These are phyloP conservation scores for Pleurotus salmoneostramineus DNA, from an alignment of 768 basidiomycete genomes.

Conservation along the genomic window DNA sequence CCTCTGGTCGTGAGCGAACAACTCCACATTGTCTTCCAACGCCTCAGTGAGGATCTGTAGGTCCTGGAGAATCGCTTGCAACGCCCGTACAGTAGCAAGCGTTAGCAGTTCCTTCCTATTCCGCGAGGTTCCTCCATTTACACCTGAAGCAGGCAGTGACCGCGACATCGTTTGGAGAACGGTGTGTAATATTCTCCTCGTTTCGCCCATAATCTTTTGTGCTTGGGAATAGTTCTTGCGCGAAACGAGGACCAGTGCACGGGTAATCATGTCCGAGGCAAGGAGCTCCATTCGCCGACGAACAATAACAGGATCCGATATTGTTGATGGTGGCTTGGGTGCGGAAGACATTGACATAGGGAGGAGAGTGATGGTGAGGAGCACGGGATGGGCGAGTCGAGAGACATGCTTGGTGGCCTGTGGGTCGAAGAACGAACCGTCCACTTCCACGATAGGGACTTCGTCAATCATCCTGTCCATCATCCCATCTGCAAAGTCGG, in stretches of 20 bases:
- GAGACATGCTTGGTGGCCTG: conserved; percentile 79
- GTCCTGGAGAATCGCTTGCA: conserved; percentile 85
- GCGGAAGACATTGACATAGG: conserved; percentile 42
- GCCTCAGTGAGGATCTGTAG: conserved; percentile 85
- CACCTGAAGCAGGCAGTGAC: conserved; percentile 51
- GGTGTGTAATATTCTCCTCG: conserved; percentile 88
- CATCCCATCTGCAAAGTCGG: conserved; percentile 84
- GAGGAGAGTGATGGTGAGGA: conserved; percentile 91
- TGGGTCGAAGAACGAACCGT: conserved; percentile 94
- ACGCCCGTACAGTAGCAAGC: conserved; percentile 68
- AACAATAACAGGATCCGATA: conserved; percentile 85
- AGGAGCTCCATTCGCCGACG: conserved; percentile 95
- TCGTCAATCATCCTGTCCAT: conserved; percentile 98
- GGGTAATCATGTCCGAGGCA: conserved; percentile 95
- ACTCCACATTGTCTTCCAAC: conserved; percentile 83
- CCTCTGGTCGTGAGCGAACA: conserved; percentile 91
- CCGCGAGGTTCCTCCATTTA: conserved; percentile 45
- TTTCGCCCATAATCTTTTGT: conserved; percentile 85
- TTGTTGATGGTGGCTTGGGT: conserved; percentile 38
- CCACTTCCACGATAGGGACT: conserved; percentile 93
- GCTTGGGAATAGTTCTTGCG: conserved; percentile 90
- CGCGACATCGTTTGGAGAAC: conserved; percentile 84
- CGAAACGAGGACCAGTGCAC: conserved; percentile 88
- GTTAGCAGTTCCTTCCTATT: conserved; percentile 79
- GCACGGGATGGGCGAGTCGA: conserved; percentile 85